These are phyloP conservation scores for Microdochium trichocladiopsis DNA, from an alignment of 2,329 filamentous ascomycete species.

Conservation along the genomic window DNA sequence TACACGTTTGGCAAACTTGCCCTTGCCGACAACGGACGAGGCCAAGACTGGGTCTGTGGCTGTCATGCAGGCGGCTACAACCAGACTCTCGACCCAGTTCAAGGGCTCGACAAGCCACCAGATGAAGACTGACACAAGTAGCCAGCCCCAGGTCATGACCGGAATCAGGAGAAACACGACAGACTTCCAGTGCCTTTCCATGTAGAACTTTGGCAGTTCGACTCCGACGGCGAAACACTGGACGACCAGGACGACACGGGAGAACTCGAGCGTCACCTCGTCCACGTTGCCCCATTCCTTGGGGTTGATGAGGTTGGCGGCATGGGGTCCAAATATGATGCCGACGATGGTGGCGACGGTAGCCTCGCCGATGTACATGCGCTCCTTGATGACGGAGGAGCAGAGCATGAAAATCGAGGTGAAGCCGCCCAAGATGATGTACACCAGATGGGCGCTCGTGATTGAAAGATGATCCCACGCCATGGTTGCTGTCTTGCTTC, in stretches of 20 bases:
- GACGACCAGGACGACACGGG: constrained; percentile 80
- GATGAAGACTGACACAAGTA: constrained; percentile 85
- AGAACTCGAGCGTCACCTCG: constrained; percentile 83
- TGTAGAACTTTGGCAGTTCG: constrained; percentile 87
- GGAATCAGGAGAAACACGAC: constrained; percentile 83
- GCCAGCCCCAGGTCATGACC: constrained; percentile 96
- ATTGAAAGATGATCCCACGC: constrained; percentile 76
- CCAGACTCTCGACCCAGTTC: constrained; percentile 84
- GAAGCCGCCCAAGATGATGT: constrained; percentile 96
- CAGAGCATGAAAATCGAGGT: constrained; percentile 98
- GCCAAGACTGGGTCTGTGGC: constrained; percentile 95
- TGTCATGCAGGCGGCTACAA: constrained; percentile 86
- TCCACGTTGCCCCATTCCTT: constrained; percentile 74
- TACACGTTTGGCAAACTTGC: constrained; percentile 95
- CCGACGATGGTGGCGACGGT: constrained; percentile 86
- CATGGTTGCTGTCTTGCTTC: constrained; percentile 38
- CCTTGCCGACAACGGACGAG: constrained; percentile 96
- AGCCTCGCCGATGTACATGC: constrained; percentile 96
- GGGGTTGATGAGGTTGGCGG: constrained; percentile 73
- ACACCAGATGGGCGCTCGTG: constrained; percentile 94
- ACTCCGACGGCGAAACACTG: constrained; percentile 91
- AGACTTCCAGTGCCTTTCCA: constrained; percentile 96
- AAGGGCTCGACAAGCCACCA: constrained; percentile 81
- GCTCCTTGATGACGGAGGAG: constrained; percentile 96
- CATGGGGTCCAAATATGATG: constrained; percentile 83